Evolutionary conservation across 2,329 filamentous ascomycete species (phyloP), one percentile per base, ranked within the genome.

Genomic region (Calonectria montana): DNA sequence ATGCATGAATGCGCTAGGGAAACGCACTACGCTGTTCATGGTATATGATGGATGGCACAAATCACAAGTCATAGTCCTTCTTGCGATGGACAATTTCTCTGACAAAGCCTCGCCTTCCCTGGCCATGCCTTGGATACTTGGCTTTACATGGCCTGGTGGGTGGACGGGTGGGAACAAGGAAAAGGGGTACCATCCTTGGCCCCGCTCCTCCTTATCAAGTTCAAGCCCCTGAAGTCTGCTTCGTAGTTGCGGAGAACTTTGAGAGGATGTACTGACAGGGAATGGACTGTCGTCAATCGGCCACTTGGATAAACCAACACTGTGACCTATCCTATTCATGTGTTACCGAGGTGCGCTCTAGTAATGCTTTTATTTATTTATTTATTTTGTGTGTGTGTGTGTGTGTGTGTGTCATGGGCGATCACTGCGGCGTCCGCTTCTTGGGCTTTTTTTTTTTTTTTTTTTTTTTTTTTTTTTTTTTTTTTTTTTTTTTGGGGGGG

Each of bases 121-220:
- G 27, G 45, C 41, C 55, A 67, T 69, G 57, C 65, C 47, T 57
- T 71, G 65, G 25, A n/a, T n/a, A 23, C 41, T 31, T 43, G 31
- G 55, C 25, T 48, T 29, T 27, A 25, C 57, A 50, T 48, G 50
- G 29, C 23, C n/a, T 69, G 43, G 31, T 64, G 73, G 48, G 43
- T 21, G 67, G n/a, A n/a, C n/a, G n/a, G 57, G 68, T 72, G 65
- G 59, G 47, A 70, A 72, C 45, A 50, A 37, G 37, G 61, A 74
- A 78, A 76, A 75, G 76, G 76, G 76, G 72, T 69, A 65, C 67
- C 75, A 76, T 61, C 67, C 61, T 65, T 45, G 31, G 61, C 15
- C 45, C 68, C 68, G 62, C 68, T 27, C 59, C 31, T 35, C 31
- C 31, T 69, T 69, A 53, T 53, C 65, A 62, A 61, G 31, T 37